A percentile compares a stretch with the other conserved stretches of the same genome.
These are phyloP conservation scores for Geoglossum cookeanum DNA, from an alignment of 2,329 filamentous ascomycete species.

Conservation along the genomic window DNA sequence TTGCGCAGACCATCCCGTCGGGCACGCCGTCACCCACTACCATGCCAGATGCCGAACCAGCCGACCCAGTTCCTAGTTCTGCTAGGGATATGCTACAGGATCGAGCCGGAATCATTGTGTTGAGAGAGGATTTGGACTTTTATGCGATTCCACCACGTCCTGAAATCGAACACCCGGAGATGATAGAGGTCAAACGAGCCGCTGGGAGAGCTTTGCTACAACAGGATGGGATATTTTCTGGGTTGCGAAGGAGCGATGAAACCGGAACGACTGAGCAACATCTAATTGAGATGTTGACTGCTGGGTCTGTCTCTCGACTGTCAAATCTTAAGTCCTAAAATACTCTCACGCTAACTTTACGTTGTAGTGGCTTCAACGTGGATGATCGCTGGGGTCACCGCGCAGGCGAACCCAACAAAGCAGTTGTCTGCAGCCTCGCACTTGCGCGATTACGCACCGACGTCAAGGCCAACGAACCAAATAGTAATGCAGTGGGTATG, in stretches of 20 bases:
- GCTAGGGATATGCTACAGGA: slow-evolving; percentile 65
- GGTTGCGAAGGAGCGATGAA: slow-evolving; percentile 85
- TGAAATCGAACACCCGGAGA: slow-evolving; percentile 71
- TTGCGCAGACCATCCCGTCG: slow-evolving; percentile 85
- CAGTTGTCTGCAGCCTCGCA: slow-evolving; percentile 90
- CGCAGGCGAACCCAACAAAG: slow-evolving; percentile 94
- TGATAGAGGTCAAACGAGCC: slow-evolving; percentile 91
- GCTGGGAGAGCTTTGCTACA: slow-evolving; percentile 69
- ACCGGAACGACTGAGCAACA: slow-evolving; percentile 93
- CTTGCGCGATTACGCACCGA: slow-evolving; percentile 85
- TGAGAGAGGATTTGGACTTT: slow-evolving; percentile 92
- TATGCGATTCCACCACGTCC: slow-evolving; percentile 79
- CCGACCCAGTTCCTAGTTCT: slow-evolving; percentile 41
- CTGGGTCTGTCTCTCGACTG: slow-evolving; percentile 49
- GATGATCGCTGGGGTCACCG: slow-evolving; percentile 92
- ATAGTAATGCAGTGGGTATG: slow-evolving; percentile 75
- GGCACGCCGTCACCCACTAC: slow-evolving; percentile 47
- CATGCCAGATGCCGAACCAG: slow-evolving; percentile 38
- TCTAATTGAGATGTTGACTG: slow-evolving; percentile 97
- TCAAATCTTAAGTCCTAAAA: not conserved
- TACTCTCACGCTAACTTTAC: not conserved
- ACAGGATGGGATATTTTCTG: slow-evolving; percentile 92
- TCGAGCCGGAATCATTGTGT: slow-evolving; percentile 86
- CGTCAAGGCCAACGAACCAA: slow-evolving; percentile 59
- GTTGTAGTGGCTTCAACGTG: slow-evolving; percentile 73